Conservation (phyloP, 1,284 basidiomycete species). For the Paramarasmius palmivorus region DNA sequence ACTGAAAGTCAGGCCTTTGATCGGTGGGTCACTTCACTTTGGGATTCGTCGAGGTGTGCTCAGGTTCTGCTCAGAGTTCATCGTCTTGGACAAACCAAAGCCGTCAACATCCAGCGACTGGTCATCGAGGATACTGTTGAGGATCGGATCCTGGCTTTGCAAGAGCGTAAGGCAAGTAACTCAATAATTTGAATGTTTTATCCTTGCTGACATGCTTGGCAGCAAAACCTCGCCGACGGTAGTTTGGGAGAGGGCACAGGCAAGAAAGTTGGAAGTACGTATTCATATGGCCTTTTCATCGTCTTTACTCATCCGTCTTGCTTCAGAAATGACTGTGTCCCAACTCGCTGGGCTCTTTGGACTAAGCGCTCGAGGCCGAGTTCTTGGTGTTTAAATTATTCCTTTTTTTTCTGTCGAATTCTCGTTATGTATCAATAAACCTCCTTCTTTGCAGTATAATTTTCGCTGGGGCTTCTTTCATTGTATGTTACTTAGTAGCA, state of each 20-base stretch:
- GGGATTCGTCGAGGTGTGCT: neutral
- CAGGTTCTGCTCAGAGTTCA: slow-evolving; percentile 42
- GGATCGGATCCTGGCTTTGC: slow-evolving; percentile 57
- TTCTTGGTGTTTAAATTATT: slow-evolving; percentile 8
- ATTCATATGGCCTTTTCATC: slow-evolving; percentile 13
- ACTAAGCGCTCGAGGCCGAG: slow-evolving; percentile 42
- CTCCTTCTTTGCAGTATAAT: too few species aligned
- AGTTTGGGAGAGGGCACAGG: slow-evolving; percentile 59
- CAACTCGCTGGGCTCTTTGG: slow-evolving; percentile 45
- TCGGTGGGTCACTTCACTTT: slow-evolving; percentile 22
- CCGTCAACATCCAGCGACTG: slow-evolving; percentile 59
- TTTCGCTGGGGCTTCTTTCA: too few species aligned
- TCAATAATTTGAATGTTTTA: neutral
- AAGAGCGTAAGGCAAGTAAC: slow-evolving; percentile 51
- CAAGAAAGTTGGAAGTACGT: slow-evolving; percentile 57
- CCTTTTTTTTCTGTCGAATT: neutral
- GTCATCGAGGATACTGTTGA: slow-evolving; percentile 60
- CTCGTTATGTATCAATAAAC: too few species aligned
- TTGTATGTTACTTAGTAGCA: too few species aligned
- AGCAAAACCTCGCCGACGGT: slow-evolving; percentile 57
- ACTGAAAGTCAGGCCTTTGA: slow-evolving; percentile 57
- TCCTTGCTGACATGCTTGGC: slow-evolving; percentile 7
- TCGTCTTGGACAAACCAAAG: slow-evolving; percentile 52
- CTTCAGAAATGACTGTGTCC: slow-evolving; percentile 43
- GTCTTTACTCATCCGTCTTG: slow-evolving; percentile 3